Base-by-base conservation (phyloP, 495 filamentous ascomycete species). In the Sphaerosporella brunnea region DNA sequence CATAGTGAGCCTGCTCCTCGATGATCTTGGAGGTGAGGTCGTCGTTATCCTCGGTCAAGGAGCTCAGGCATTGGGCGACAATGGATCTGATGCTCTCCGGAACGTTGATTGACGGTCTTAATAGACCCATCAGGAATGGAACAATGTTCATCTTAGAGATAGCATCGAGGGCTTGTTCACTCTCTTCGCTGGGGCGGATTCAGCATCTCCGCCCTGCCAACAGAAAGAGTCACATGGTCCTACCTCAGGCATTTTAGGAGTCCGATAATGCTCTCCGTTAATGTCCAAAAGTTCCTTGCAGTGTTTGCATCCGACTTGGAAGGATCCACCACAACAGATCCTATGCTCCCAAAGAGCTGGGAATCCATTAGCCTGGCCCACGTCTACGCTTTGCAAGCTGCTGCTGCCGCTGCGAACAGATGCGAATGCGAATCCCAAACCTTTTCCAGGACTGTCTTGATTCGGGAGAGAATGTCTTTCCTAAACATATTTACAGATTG, bases 401-500 rank as follows among this genome's bases (percentile, higher is more conserved):
- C n/a, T n/a, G n/a, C n/a, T n/a, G n/a, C n/a, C n/a, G n/a, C n/a
- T 34, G 8, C 30, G n/a, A 34, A n/a, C 30, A 34, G n/a, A 34
- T n/a, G n/a, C n/a, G n/a, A n/a, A n/a, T n/a, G n/a, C n/a, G 9
- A 45, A 25, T 15, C 15, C 15, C 44, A 4, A 24, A 47, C 44
- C 44, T 47, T 34, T 15, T 47, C 30, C n/a, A 47, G 23, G 3
- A 25, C 30, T 13, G n/a, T 8, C n/a, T 34, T 19, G 8, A 47
- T 36, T 25, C 20, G 13, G 10, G 72, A 72, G 32, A 78, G 49
- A 18, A 75, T 57, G 56, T 76, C 73, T 25, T 70, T 62, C 41
- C 75, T 61, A 49, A 68, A 77, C 45, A 79, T 55, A 46, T 77
- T 72, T n/a, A 79, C 62, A 47, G 72, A 73, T 38, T 78, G 76